phyloP scores from a whole-genome alignment of 139 green algal genomes.

The Haematococcus sp. region DNA sequence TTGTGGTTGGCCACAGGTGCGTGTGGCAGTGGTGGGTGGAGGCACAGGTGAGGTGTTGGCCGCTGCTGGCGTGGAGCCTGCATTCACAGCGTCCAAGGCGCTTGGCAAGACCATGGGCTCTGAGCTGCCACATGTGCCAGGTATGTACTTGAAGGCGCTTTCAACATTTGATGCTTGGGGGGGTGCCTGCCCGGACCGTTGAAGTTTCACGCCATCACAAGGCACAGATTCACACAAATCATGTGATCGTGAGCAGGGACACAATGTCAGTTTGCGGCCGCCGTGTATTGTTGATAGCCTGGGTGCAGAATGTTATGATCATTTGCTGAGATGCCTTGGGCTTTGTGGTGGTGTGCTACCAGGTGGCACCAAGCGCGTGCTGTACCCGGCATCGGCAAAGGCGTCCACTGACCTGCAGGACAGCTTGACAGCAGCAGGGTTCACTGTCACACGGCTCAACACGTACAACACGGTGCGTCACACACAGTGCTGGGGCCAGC shows the following conservation, averaged over 20 bases:
- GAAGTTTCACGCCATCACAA: too few relatives aligned
- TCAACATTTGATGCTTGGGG: too few relatives aligned
- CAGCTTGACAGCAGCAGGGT: conserved; percentile 63
- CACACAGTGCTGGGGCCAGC: too few relatives aligned
- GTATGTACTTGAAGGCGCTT: too few relatives aligned
- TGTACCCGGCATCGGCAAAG: conserved; percentile 83
- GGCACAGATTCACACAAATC: too few relatives aligned
- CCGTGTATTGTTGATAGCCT: too few relatives aligned
- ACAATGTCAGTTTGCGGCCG: too few relatives aligned
- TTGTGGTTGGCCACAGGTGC: conserved; percentile 35
- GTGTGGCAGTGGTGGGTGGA: conserved; percentile 73
- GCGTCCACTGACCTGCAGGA: conserved; percentile 64
- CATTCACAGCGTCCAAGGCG: conserved; percentile 53
- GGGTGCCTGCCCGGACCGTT: too few relatives aligned
- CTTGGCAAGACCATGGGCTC: conserved; percentile 70
- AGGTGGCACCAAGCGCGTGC: conserved; percentile 54
- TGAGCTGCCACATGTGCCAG: conserved; percentile 64
- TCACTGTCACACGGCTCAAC: conserved; percentile 71
- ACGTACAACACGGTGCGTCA: conserved; percentile 79
- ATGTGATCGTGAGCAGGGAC: too few relatives aligned
- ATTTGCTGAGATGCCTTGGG: too few relatives aligned
- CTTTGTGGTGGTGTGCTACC: background rate
- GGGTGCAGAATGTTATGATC: too few relatives aligned
- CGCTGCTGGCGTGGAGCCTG: conserved; percentile 30
- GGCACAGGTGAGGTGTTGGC: conserved; percentile 67